A percentile compares a stretch with the other conserved stretches of the same genome.
These are phyloP conservation scores for Sanguinoderma infundibulare DNA, from an alignment of 1,284 basidiomycete species.

Conservation along the genomic window DNA sequence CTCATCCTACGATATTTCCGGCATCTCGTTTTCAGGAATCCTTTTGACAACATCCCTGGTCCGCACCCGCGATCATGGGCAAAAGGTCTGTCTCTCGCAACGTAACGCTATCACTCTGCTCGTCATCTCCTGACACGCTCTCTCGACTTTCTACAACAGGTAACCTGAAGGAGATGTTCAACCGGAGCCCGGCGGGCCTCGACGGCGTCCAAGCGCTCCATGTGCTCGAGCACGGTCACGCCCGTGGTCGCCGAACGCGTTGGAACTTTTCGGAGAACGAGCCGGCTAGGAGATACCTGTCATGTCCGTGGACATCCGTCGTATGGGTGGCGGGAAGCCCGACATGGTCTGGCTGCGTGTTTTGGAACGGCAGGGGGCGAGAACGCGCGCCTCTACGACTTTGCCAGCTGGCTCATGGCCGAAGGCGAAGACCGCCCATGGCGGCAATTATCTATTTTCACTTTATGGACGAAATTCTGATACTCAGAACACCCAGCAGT, in stretches of 20 bases:
- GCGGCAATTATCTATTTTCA: no score
- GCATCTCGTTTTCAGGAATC: conserved; percentile 15
- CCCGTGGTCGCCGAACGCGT: conserved; percentile 81
- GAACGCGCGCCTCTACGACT: no score
- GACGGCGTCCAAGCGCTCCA: conserved; percentile 80
- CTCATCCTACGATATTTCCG: conserved; percentile 21
- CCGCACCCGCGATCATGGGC: conserved; percentile 24
- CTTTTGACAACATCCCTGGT: conserved; percentile 28
- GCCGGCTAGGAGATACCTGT: conserved; percentile 61
- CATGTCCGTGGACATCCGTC: conserved; percentile 64
- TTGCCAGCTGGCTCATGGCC: no score
- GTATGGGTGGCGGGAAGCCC: conserved; percentile 71
- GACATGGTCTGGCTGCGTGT: conserved; percentile 63
- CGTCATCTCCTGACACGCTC: background rate
- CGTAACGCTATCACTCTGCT: background rate
- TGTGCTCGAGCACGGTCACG: conserved; percentile 79
- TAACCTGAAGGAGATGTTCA: conserved; percentile 24
- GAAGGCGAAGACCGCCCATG: no score
- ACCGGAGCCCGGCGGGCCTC: conserved; percentile 65
- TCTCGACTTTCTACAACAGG: conserved; percentile 13
- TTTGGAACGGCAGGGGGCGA: conserved; percentile 45
- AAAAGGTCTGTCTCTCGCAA: conserved; percentile 15
- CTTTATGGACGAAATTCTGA: no score
- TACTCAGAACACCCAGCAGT: no score
- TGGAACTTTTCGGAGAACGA: conserved; percentile 81